Evolutionary conservation across 2,329 filamentous ascomycete species (phyloP).

Genomic region (Grosmannia huntii): DNA sequence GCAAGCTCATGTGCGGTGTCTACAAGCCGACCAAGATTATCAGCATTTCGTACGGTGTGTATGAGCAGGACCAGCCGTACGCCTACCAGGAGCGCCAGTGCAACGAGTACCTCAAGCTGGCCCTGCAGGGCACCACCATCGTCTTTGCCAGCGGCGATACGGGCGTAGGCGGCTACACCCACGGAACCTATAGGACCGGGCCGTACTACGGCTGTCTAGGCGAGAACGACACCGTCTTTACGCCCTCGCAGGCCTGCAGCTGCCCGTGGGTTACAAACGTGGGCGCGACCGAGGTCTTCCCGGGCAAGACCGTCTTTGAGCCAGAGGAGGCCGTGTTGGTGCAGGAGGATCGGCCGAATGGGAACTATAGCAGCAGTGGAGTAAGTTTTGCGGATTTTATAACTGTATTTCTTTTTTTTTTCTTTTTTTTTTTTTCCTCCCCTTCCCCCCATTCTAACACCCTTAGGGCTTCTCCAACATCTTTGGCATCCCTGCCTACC

Average conservation of each 20-base stretch:
- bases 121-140: slow-evolving; percentile 31
- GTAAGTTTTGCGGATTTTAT: not conserved
- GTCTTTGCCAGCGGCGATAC: slow-evolving; percentile 34
- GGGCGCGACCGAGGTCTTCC: slow-evolving; percentile 32
- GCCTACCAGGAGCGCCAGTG: slow-evolving; percentile 39
- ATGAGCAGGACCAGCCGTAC: slow-evolving; percentile 36
- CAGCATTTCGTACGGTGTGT: slow-evolving; percentile 40
- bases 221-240: slow-evolving; percentile 12
- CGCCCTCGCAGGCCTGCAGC: slow-evolving; percentile 4
- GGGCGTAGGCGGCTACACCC: slow-evolving; percentile 29
- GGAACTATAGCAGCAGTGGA: slow-evolving; percentile 1
- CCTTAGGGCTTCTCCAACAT: slow-evolving; percentile 33
- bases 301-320: slow-evolving; percentile 21
- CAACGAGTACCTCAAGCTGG: slow-evolving; percentile 38
- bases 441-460: slow-evolving; percentile 2
- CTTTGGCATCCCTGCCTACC: slow-evolving; percentile 28
- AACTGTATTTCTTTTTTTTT: not conserved
- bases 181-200: slow-evolving; percentile 26
- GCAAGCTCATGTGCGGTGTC: slow-evolving; percentile 20
- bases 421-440: not conserved
- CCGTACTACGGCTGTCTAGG: slow-evolving; percentile 8
- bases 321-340: slow-evolving; percentile 1
- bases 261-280: slow-evolving; percentile 38
- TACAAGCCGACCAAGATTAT: slow-evolving; percentile 40
- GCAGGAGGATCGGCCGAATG: not conserved